These are phyloP conservation scores for Actinidia arguta DNA, from an alignment of 179 eudicot genomes.

Conservation along the genomic window DNA sequence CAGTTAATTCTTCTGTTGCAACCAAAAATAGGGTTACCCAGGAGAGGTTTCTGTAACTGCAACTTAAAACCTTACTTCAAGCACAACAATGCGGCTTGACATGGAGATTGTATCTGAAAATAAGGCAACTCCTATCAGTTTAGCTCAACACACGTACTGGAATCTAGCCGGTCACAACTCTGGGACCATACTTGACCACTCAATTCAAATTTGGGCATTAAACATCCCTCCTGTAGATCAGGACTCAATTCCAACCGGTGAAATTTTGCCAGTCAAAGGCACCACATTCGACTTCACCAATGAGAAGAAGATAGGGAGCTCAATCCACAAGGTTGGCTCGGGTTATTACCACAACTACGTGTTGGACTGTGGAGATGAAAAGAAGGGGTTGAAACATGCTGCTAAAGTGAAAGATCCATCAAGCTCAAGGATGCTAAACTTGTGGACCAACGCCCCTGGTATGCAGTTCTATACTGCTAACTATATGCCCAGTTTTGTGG, in stretches of 20 bases:
- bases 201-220: constrained; percentile 73
- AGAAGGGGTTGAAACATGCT: constrained; percentile 77
- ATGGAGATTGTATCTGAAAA: constrained; percentile 80
- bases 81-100: constrained; percentile 79
- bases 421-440: constrained; percentile 76
- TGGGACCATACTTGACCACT: constrained; percentile 69
- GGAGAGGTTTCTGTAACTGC: constrained; percentile 79
- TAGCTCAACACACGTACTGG: constrained; percentile 98
- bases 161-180: constrained; percentile 89
- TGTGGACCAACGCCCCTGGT: constrained; percentile 94
- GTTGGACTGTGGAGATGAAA: constrained; percentile 85
- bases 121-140: constrained; percentile 83
- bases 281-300: constrained; percentile 86
- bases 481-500: constrained; percentile 72
- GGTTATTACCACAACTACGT: constrained; percentile 96
- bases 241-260: constrained; percentile 73
- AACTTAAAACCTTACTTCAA: constrained; percentile 82
- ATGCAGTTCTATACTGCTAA: constrained; percentile 96
- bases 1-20: constrained; percentile 3
- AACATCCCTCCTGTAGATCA: constrained; percentile 86
- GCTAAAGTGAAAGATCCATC: constrained; percentile 72
- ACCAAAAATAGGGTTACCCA: constrained; percentile 71
- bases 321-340: constrained; percentile 72
- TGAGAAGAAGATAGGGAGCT: constrained; percentile 75
- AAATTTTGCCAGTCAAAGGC: constrained; percentile 70